Evolutionary conservation across 2,329 filamentous ascomycete genomes (phyloP), one percentile per base, ranked within the genome.

Genomic region (Chaetomium olivaceum): DNA sequence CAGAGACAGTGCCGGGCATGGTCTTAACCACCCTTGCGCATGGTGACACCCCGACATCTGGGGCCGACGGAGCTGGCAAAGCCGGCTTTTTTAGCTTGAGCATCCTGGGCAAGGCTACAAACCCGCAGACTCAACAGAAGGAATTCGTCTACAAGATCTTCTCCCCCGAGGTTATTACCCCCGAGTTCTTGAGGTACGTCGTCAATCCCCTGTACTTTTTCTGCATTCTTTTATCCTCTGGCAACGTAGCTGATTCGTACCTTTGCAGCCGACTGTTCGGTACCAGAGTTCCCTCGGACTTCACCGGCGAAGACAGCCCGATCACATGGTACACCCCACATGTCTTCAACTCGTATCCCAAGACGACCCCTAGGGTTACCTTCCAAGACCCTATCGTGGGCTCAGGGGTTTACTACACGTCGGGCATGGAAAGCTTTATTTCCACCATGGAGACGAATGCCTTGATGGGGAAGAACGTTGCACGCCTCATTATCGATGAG

Each of bases 361-460:
- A 92, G 68, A 87, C 92, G 71, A 86, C 88, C n/a, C 94, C 94
- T 0, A 85, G 93, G 0, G 88, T 93, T 0, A 93, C 91, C 0
- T 99, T 98, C 76, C 92, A 97, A 71, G 90, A 95, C 67, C 86
- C 89, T 3, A 80, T 89, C 68, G 75, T 97, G 3, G 88, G 86
- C 5, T 77, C 84, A 7, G 86, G 87, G 0, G 73, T 94, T 16
- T 95, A 88, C 77, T 90, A 90, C 74, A 90, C 88, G 0, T 87
- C 86, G 12, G 88, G 87, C 2, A 96, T 98, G 52, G 94, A 98
- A 79, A 90, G 90, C 71, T 97, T 99, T 76, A 96, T 98, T 71
- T 95, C 91, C 11, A 97, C 93, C 0, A 98, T 99, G 95, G 95
- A 99, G 81, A 97, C 95, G 7, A 97, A 89, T 76, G 91, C 92